phyloP scores from a whole-genome alignment of 1,139 yeast genomes.

The Zygosaccharomyces sapae region DNA sequence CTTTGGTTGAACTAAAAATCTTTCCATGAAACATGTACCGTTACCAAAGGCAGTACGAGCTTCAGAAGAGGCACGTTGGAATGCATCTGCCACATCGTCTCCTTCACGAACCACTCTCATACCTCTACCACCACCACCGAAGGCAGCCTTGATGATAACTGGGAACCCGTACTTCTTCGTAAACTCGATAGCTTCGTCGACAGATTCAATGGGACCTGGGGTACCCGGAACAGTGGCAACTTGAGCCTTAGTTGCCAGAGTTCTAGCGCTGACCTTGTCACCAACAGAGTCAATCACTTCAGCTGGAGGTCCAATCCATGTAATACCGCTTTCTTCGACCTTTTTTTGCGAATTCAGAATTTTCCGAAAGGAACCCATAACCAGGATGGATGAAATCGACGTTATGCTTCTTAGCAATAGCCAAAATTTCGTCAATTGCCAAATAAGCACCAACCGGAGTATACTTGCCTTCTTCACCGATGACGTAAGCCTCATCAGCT shows the following conservation, averaged over 20 bases:
- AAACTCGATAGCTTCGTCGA: constrained; percentile 72
- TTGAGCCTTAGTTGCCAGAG: constrained; percentile 69
- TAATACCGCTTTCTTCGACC: constrained; percentile 85
- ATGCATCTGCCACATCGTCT: constrained; percentile 88
- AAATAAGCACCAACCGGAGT: constrained; percentile 96
- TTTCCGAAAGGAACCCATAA: constrained; percentile 92
- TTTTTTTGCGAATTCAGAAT: constrained; percentile 92
- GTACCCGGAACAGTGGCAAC: constrained; percentile 99
- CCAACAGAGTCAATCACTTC: constrained; percentile 93
- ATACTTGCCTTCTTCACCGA: constrained; percentile 84
- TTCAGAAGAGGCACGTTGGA: constrained; percentile 89
- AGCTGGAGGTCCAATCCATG: constrained; percentile 94
- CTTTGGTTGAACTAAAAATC: constrained; percentile 92
- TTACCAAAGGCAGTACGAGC: constrained; percentile 94
- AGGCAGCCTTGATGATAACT: constrained; percentile 96
- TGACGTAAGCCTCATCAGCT: constrained; percentile 89
- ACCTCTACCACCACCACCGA: constrained; percentile 99
- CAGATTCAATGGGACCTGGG: constrained; percentile 87
- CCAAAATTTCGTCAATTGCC: constrained; percentile 91
- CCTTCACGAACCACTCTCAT: constrained; percentile 99
- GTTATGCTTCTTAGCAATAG: constrained; percentile 78
- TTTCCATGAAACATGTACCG: constrained; percentile 96
- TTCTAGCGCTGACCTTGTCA: constrained; percentile 93
- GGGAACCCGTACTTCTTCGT: constrained; percentile 87
- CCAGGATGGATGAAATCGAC: constrained; percentile 99